A percentile compares a stretch with the other conserved stretches of the same genome.
These are phyloP conservation scores for Cyclotella kingstonii DNA, from an alignment of 108 stramenopile genomes.

Conservation along the genomic window DNA sequence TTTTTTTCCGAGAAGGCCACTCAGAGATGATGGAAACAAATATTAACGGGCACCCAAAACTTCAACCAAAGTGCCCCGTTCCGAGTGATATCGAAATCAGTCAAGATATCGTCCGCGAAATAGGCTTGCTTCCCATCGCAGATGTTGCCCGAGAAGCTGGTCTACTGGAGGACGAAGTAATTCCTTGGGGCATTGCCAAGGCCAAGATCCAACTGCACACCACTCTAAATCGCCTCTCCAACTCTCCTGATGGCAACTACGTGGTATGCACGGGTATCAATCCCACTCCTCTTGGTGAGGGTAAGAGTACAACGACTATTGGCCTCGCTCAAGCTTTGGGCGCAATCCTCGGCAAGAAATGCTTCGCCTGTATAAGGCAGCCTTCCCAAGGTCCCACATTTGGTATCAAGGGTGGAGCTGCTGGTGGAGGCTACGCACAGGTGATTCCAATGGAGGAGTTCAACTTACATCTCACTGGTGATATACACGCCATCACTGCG, in stretches of 20 bases:
- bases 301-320: constrained; percentile 94
- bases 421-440: constrained; percentile 94
- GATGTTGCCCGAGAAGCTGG: constrained; percentile 79
- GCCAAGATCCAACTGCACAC: constrained; percentile 85
- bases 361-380: constrained; percentile 88
- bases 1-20: too few species aligned
- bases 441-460: constrained; percentile 98
- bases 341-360: constrained; percentile 79
- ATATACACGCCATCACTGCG: constrained; percentile 86
- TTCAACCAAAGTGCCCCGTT: constrained; percentile 63
- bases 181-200: constrained; percentile 95
- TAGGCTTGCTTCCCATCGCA: constrained; percentile 71
- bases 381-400: constrained; percentile 97
- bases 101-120: constrained; percentile 80
- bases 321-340: constrained; percentile 89
- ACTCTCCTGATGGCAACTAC: constrained; percentile 85
- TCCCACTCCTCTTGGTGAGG: constrained; percentile 99
- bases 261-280: constrained; percentile 99
- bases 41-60: constrained; percentile 66
- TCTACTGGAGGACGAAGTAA: constrained; percentile 77
- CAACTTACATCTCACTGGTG: constrained; percentile 97
- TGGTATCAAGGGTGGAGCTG: constrained; percentile 99
- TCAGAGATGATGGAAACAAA: constrained; percentile 43
- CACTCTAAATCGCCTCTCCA: constrained; percentile 57
- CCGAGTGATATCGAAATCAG: constrained; percentile 84